A percentile compares a stretch with the other conserved stretches of the same genome.
Conservation (phyloP, 805 yeast genomes). For the Yarrowia keelungensis region DNA sequence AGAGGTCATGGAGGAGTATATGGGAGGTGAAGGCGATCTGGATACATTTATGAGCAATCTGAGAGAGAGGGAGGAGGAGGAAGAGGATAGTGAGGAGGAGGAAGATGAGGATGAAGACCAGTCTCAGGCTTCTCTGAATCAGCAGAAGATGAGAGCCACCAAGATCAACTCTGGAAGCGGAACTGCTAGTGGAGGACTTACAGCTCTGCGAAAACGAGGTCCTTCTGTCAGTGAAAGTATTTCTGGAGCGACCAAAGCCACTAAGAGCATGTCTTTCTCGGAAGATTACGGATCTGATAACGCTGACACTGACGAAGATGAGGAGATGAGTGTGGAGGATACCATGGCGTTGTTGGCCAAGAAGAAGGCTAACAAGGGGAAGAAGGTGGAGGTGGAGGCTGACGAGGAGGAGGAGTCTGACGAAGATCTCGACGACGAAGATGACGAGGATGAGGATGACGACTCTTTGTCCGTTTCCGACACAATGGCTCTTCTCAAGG, state of each 20-base stretch:
- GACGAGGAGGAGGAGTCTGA: too few species aligned
- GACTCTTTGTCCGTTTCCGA: slow-evolving; percentile 8
- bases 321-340: slow-evolving; percentile 41
- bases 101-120: background rate
- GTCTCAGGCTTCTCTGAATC: background rate
- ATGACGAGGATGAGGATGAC: background rate
- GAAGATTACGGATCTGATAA: slow-evolving; percentile 18
- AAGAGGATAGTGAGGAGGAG: too few species aligned
- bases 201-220: slow-evolving; percentile 8
- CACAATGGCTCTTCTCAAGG: slow-evolving; percentile 18
- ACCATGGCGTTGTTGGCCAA: slow-evolving; percentile 50
- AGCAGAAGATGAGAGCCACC: background rate
- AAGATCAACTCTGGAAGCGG: background rate
- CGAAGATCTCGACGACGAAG: background rate
- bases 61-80: background rate
- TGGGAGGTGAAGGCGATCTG: background rate
- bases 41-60: background rate
- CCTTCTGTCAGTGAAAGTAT: background rate
- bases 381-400: background rate
- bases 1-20: slow-evolving; percentile 7
- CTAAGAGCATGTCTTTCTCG: slow-evolving; percentile 24
- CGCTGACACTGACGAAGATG: too few species aligned
- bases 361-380: background rate
- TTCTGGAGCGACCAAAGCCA: background rate
- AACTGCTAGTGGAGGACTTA: slow-evolving; percentile 7